phyloP scores from a whole-genome alignment of 2,329 filamentous ascomycete genomes.

The Talaromyces pinophilus region DNA sequence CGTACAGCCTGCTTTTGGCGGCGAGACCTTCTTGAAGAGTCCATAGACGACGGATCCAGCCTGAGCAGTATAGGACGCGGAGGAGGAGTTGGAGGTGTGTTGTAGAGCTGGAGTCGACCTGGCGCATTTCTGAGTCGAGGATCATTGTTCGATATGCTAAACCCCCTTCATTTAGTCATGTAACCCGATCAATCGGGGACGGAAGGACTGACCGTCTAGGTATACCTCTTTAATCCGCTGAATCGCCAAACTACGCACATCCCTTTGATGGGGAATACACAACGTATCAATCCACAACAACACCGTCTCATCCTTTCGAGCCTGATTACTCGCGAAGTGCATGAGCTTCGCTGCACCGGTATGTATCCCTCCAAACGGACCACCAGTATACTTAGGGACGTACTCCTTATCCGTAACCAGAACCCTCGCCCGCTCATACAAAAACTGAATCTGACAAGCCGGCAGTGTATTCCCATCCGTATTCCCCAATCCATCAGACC shows the following conservation, averaged over 20 bases:
- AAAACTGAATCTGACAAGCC: neutral
- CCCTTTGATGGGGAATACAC: slow-evolving; percentile 24
- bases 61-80: slow-evolving; percentile 35
- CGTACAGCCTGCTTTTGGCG: slow-evolving; percentile 32
- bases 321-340: slow-evolving; percentile 9
- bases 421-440: slow-evolving; percentile 1
- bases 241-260: slow-evolving; percentile 23
- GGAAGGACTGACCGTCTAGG: slow-evolving; percentile 19
- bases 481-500: slow-evolving; percentile 16
- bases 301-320: slow-evolving; percentile 20
- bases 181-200: neutral
- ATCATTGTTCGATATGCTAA: slow-evolving; percentile 13
- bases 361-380: slow-evolving; percentile 3
- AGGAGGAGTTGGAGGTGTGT: slow-evolving; percentile 31
- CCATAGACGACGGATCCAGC: slow-evolving; percentile 46
- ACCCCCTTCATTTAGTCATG: neutral
- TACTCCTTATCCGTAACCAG: slow-evolving; percentile 10
- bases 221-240: slow-evolving; percentile 25
- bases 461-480: neutral
- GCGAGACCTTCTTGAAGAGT: slow-evolving; percentile 44
- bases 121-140: slow-evolving; percentile 16
- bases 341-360: neutral
- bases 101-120: slow-evolving; percentile 1
- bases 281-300: slow-evolving; percentile 25
- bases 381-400: neutral